Percentiles rank a stretch among this genome's conserved stretches.
phyloP scores from a whole-genome alignment of 345 rosid species.

The Eucalyptus lansdowneana region DNA sequence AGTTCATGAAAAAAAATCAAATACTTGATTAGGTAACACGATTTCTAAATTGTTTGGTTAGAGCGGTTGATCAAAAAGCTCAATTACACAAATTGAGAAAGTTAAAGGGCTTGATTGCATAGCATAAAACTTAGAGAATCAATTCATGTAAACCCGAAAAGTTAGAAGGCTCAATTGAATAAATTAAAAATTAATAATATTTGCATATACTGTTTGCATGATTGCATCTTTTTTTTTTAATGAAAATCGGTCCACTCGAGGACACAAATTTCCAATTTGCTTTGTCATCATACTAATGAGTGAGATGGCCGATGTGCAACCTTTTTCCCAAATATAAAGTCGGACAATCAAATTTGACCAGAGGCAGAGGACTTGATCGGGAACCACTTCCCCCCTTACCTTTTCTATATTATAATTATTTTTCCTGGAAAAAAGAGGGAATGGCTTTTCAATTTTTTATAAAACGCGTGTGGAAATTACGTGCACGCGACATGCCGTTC shows the following conservation, averaged over 20 bases:
- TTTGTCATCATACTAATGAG: background rate
- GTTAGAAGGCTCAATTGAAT: no score
- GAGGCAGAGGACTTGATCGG: background rate
- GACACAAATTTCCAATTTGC: background rate
- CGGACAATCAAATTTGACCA: background rate
- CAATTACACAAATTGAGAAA: background rate
- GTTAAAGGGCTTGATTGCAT: background rate
- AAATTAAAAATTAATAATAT: no score
- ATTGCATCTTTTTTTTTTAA: no score
- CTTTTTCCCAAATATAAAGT: background rate
- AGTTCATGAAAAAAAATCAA: background rate
- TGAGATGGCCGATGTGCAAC: background rate
- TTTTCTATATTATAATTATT: background rate
- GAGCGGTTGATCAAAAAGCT: accelerated
- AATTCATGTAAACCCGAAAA: accelerated
- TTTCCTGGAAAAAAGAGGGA: background rate
- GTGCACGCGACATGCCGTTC: background rate
- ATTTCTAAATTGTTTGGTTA: background rate
- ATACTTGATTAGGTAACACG: background rate
- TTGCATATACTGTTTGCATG: background rate
- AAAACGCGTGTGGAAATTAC: background rate
- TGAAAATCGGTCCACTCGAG: background rate
- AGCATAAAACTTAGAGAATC: background rate
- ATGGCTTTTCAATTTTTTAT: background rate
- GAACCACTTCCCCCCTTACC: background rate